Percentiles rank a stretch among this genome's conserved stretches.
Evolutionary conservation across 2,329 filamentous ascomycete genomes (phyloP).

Genomic region (Fusarium sp.): DNA sequence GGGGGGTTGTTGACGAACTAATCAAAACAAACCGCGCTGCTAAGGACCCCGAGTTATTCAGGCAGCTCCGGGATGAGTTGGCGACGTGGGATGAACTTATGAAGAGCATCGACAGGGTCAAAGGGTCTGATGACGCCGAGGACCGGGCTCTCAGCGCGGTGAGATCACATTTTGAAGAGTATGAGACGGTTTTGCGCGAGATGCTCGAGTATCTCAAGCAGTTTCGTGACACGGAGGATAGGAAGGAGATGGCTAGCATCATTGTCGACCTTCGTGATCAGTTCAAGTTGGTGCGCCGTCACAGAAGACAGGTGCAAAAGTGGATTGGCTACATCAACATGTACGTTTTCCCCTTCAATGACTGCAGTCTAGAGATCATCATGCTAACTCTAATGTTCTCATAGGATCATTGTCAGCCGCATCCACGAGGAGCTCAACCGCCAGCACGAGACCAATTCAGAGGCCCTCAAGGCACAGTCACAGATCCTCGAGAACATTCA

Average conservation of each 20-base stretch:
- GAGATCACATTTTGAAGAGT: background rate
- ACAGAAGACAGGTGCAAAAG: background rate
- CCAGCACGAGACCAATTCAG: background rate
- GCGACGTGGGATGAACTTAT: background rate
- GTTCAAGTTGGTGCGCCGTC: background rate
- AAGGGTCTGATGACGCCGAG: background rate
- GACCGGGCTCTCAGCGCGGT: background rate
- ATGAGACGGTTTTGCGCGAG: background rate
- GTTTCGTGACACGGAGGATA: background rate
- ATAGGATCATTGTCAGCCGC: background rate
- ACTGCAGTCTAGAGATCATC: background rate
- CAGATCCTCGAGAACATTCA: background rate
- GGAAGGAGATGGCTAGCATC: background rate
- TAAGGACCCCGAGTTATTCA: background rate
- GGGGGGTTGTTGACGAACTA: background rate
- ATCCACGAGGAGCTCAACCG: background rate
- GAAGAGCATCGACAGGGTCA: background rate
- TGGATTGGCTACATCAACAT: background rate
- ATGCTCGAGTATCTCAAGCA: background rate
- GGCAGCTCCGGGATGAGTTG: background rate
- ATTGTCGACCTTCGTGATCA: background rate
- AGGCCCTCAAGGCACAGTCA: background rate
- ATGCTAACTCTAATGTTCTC: background rate
- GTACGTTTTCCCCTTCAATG: background rate
- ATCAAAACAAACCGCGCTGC: background rate